Conservation (phyloP, 2,329 filamentous ascomycete species). For the Dactylellina parvicollis region DNA sequence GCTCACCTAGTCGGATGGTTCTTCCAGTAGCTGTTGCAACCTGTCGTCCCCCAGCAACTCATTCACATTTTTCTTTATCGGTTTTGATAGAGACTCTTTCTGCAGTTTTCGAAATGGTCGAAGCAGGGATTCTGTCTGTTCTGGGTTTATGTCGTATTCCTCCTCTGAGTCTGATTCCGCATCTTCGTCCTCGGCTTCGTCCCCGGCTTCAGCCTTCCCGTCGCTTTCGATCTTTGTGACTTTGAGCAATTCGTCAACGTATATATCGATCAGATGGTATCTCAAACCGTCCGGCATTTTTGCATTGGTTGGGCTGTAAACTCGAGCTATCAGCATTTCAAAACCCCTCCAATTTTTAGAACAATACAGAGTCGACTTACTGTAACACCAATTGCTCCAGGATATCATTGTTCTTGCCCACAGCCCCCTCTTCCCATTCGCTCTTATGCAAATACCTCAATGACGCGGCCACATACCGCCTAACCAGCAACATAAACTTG, state of each 20-base stretch:
- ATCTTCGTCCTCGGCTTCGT: slow-evolving; percentile 60
- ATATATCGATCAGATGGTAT: slow-evolving; percentile 89
- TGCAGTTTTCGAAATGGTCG: slow-evolving; percentile 69
- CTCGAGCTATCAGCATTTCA: neutral
- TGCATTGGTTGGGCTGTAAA: slow-evolving; percentile 61
- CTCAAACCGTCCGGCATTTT: slow-evolving; percentile 83
- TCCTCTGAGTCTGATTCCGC: slow-evolving; percentile 61
- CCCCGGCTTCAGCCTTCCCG: slow-evolving; percentile 59
- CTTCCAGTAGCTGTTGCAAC: slow-evolving; percentile 66
- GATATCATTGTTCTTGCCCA: slow-evolving; percentile 64
- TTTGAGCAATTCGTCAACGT: slow-evolving; percentile 86
- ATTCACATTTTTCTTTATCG: slow-evolving; percentile 72
- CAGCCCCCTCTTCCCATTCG: slow-evolving; percentile 61
- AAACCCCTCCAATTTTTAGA: neutral
- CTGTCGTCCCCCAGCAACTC: slow-evolving; percentile 79
- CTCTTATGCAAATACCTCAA: slow-evolving; percentile 67
- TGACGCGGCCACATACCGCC: slow-evolving; percentile 78
- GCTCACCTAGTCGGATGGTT: slow-evolving; percentile 11
- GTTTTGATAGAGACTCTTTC: slow-evolving; percentile 72
- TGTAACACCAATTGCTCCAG: slow-evolving; percentile 64
- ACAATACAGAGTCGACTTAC: slow-evolving; percentile 45
- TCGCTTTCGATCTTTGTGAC: slow-evolving; percentile 67
- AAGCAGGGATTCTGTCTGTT: slow-evolving; percentile 65
- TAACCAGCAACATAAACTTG: slow-evolving; percentile 88
- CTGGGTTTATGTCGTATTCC: slow-evolving; percentile 62